Percentiles rank a stretch among this genome's conserved stretches.
phyloP scores from a whole-genome alignment of 768 basidiomycete genomes.

The Termitomyces sp. region DNA sequence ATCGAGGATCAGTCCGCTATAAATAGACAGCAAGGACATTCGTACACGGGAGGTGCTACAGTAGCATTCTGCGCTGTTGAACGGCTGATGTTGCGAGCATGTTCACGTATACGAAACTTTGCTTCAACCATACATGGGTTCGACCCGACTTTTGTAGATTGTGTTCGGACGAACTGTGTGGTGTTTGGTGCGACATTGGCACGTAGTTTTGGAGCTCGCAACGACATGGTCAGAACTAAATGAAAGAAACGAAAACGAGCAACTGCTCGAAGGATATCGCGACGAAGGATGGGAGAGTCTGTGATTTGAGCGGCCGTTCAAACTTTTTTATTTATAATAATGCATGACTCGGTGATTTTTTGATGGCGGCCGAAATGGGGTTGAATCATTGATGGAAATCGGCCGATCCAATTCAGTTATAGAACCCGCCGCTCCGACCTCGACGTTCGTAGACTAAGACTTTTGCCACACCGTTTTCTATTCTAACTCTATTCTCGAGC shows the following conservation, averaged over 20 bases:
- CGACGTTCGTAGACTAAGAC: background rate
- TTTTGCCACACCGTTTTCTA: no score
- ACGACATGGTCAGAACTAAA: slow-evolving; percentile 32
- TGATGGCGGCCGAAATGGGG: slow-evolving; percentile 11
- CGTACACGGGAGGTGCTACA: slow-evolving; percentile 59
- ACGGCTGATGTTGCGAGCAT: slow-evolving; percentile 72
- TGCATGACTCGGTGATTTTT: slow-evolving; percentile 6
- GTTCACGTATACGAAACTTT: slow-evolving; percentile 75
- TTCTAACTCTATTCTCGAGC: no score
- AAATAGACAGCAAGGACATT: slow-evolving; percentile 4
- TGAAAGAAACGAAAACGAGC: slow-evolving; percentile 5
- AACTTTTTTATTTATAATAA: slow-evolving; percentile 9
- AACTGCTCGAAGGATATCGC: background rate
- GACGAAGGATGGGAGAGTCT: slow-evolving; percentile 8
- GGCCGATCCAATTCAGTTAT: slow-evolving; percentile 1
- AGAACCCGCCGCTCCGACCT: background rate
- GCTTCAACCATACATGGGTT: slow-evolving; percentile 65
- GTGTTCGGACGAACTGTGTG: slow-evolving; percentile 39
- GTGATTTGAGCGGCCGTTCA: background rate
- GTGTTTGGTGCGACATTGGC: slow-evolving; percentile 31
- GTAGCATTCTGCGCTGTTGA: slow-evolving; percentile 58
- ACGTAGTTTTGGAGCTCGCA: slow-evolving; percentile 41
- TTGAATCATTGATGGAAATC: background rate
- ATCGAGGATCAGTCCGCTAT: slow-evolving; percentile 1
- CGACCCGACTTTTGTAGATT: slow-evolving; percentile 44